phyloP scores from a whole-genome alignment of 2,329 filamentous ascomycete genomes.

The Cladosporium sp. region DNA sequence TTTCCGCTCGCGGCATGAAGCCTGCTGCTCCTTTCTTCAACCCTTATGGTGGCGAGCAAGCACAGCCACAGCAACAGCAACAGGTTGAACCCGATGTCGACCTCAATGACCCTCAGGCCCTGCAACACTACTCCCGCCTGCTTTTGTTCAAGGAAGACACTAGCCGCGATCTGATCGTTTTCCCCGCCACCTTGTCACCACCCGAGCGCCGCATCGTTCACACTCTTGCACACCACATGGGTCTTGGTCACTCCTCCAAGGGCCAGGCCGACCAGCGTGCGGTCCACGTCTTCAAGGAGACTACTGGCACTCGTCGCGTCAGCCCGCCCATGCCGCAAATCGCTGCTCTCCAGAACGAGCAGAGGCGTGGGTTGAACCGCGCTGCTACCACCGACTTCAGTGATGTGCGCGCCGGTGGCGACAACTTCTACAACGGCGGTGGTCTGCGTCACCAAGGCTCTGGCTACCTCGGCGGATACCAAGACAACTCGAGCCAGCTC shows the following conservation, averaged over 20 bases:
- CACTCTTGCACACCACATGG: slow-evolving; percentile 93
- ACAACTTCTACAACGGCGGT: slow-evolving; percentile 71
- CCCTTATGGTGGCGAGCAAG: slow-evolving; percentile 38
- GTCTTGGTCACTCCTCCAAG: slow-evolving; percentile 84
- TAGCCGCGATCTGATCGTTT: slow-evolving; percentile 76
- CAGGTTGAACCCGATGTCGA: slow-evolving; percentile 65
- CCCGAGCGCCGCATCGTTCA: slow-evolving; percentile 87
- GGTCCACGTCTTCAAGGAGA: slow-evolving; percentile 79
- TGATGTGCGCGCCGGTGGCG: slow-evolving; percentile 68
- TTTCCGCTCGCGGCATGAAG: slow-evolving; percentile 57
- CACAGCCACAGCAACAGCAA: slow-evolving; percentile 17
- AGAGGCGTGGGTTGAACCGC: slow-evolving; percentile 78
- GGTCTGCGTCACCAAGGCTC: slow-evolving; percentile 78
- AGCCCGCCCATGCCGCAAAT: slow-evolving; percentile 64
- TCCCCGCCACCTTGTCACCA: slow-evolving; percentile 77
- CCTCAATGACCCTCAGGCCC: slow-evolving; percentile 83
- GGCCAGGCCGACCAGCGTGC: slow-evolving; percentile 85
- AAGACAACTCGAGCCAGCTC: slow-evolving; percentile 67
- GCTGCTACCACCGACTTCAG: slow-evolving; percentile 98
- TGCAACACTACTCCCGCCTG: slow-evolving; percentile 87
- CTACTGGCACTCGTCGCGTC: slow-evolving; percentile 55
- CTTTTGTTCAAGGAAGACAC: slow-evolving; percentile 83
- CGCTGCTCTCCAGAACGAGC: slow-evolving; percentile 69
- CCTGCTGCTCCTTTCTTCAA: slow-evolving; percentile 29
- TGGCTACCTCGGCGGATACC: slow-evolving; percentile 73